Evolutionary conservation across 352 stramenopile species (phyloP).

Genomic region (Thalassiosira pacifica): DNA sequence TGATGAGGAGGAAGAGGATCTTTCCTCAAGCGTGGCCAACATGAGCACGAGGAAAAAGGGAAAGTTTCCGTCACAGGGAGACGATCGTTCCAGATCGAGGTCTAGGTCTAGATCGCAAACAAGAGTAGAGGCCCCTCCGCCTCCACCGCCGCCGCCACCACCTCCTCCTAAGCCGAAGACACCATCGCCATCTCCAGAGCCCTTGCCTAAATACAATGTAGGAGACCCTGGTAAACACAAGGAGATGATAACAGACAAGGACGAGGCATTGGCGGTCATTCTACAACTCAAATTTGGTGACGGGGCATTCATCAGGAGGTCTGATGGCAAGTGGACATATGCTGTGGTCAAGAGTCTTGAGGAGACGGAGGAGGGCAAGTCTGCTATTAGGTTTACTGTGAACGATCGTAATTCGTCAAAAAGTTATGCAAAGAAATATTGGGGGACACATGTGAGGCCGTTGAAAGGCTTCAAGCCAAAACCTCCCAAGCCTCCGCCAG

Average conservation of each 20-base stretch:
- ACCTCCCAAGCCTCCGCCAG: background rate
- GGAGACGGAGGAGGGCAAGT: conserved; percentile 37
- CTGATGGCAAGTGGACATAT: conserved; percentile 67
- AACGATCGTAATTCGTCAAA: conserved; percentile 61
- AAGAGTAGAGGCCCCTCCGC: background rate
- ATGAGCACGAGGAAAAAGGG: conserved; percentile 11
- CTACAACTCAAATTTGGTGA: conserved; percentile 47
- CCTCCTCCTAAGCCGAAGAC: conserved; percentile 2
- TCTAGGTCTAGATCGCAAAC: conserved; percentile 51
- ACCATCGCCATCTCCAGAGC: conserved; percentile 14
- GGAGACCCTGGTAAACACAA: conserved; percentile 43
- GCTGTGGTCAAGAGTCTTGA: conserved; percentile 56
- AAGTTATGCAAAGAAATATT: conserved; percentile 65
- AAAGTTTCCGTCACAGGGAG: conserved; percentile 1
- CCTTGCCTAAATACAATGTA: conserved; percentile 40
- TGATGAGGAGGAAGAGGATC: conserved; percentile 50
- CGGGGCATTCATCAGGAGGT: conserved; percentile 60
- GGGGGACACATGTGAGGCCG: conserved; percentile 53
- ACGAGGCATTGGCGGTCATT: conserved; percentile 36
- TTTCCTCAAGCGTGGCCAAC: conserved; percentile 57
- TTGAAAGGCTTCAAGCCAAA: conserved; percentile 31
- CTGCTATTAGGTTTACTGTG: conserved; percentile 56
- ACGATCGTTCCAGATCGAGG: conserved; percentile 26
- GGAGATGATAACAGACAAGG: conserved; percentile 56
- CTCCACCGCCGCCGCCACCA: background rate